These are phyloP conservation scores for Hagleromyces aurorensis DNA, from an alignment of 805 yeast species.

Conservation along the genomic window DNA sequence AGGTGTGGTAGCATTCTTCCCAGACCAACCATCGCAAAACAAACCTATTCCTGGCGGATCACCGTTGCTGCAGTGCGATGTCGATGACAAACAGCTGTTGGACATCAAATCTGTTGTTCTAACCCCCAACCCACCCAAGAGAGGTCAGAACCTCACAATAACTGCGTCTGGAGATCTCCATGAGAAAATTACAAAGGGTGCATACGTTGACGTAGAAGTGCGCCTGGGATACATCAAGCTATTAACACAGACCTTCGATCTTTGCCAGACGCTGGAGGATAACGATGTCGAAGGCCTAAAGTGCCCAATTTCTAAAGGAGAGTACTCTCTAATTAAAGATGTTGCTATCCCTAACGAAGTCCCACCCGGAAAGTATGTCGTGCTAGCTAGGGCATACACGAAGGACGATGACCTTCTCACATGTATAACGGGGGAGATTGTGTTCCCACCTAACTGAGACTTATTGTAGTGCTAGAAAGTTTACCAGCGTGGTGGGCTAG, in stretches of 20 bases:
- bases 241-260: slow-evolving; percentile 81
- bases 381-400: slow-evolving; percentile 84
- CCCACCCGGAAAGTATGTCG: slow-evolving; percentile 90
- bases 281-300: slow-evolving; percentile 53
- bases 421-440: slow-evolving; percentile 71
- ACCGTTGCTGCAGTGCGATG: slow-evolving; percentile 75
- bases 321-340: slow-evolving; percentile 52
- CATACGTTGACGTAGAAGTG: slow-evolving; percentile 92
- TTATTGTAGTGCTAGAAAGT: background rate
- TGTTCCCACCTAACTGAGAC: slow-evolving; percentile 28
- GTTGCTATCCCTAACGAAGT: slow-evolving; percentile 87
- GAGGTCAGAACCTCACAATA: slow-evolving; percentile 79
- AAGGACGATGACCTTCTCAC: slow-evolving; percentile 73
- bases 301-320: slow-evolving; percentile 76
- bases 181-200: slow-evolving; percentile 63
- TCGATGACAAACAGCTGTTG: slow-evolving; percentile 53
- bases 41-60: slow-evolving; percentile 87
- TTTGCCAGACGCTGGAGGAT: slow-evolving; percentile 79
- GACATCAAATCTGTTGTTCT: slow-evolving; percentile 51
- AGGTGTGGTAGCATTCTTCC: slow-evolving; percentile 11
- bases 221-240: slow-evolving; percentile 86
- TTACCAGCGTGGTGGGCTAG: background rate
- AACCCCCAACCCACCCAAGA: slow-evolving; percentile 80
- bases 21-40: slow-evolving; percentile 13
- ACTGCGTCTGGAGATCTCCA: slow-evolving; percentile 60